Evolutionary conservation across 1,139 yeast genomes (phyloP), one percentile per base, ranked within the genome.

Genomic region (Scheffersomyces insectosa): DNA sequence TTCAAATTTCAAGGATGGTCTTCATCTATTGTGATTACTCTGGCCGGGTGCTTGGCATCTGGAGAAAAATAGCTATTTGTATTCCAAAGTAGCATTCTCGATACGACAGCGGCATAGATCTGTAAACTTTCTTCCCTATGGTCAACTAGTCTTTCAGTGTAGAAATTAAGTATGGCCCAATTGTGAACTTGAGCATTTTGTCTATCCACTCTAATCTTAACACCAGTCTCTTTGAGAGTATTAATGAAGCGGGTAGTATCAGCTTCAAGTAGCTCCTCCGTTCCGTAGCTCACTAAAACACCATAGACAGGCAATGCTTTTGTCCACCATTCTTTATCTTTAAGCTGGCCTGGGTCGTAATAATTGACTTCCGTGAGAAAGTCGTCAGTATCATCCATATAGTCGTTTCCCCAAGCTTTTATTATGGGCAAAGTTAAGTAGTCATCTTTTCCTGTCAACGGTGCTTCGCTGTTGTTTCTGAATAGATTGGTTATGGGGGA

Each of bases 121-220:
- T 65, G 65, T 23, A 66, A 51, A 38, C 64, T 58, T 36, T 59
- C 67, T 39, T 67, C 72, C 39, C 67, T 58, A 39, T 66, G 69
- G 36, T 65, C 70, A 37, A 66, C 64, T 3, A 54, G 49, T 33
- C 59, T 55, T 42, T 68, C 73, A 1, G 69, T 56, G 15, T 57
- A 48, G 43, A 66, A 67, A 2, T 58, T 54, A 10, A 65, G 36
- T 20, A 67, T 46, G 10, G 66, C 67, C 70, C 70, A 66, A 33
- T 64, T 58, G 42, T 67, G 72, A 3, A 62, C 51, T 28, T 52
- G 56, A 41, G 57, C 51, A 10, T 39, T 41, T 12, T 52, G 56
- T 32, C 50, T 51, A 47, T 62, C 56, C 10, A 63, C 46, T 40
- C 63, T 63, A 6, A 64, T 50, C 33, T 46, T 49, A 32, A 42